Evolutionary conservation across 441 rosid species (phyloP), one percentile per base, ranked within the genome.

Genomic region (California macrophylla): DNA sequence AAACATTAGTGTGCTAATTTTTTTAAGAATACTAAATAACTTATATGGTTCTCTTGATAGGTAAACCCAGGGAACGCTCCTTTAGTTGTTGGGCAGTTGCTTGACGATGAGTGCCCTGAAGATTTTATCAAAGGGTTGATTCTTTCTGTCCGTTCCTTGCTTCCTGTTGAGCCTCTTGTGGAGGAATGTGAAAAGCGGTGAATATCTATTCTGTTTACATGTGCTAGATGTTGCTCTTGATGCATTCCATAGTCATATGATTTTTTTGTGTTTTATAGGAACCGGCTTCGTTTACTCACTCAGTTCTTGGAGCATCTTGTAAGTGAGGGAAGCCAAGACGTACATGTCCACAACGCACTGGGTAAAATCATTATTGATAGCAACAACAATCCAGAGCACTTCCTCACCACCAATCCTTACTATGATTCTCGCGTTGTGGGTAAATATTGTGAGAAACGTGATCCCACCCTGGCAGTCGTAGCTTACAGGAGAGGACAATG

Each of bases 301-400:
- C 99, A 95, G 77, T 95, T 95, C 87, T 82, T 95, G 86, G 40
- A 96, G 93, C 99, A 96, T 88, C 90, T 96, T 75, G 99, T 96
- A 65, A 93, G 98, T 75, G 99, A 96, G 82, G 99, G 99, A 76
- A 96, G 99, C 85, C 98, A 91, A 80, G 99, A 96, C 85, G 96
- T 88, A 36, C 99, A 96, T 77, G 99, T 93, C 73, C 98, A 93
- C 82, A 91, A 96, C 87, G 98, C 97, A 64, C 82, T 96, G 80
- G 99, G 99, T 82, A 96, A 96, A 89, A 96, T 96, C 50, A 96
- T 96, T 70, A 96, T 96, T 65, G 99, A 96, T 69, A 96, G 98
- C 84, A 90, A 90, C 74, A 92, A 96, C 87, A 96, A 96, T 77
- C 99, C 99, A 5, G 99, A 96, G 83, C 99, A 96, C 81, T 96